Evolutionary conservation across 495 filamentous ascomycete species (phyloP).

Genomic region (Margaritispora aquatica): DNA sequence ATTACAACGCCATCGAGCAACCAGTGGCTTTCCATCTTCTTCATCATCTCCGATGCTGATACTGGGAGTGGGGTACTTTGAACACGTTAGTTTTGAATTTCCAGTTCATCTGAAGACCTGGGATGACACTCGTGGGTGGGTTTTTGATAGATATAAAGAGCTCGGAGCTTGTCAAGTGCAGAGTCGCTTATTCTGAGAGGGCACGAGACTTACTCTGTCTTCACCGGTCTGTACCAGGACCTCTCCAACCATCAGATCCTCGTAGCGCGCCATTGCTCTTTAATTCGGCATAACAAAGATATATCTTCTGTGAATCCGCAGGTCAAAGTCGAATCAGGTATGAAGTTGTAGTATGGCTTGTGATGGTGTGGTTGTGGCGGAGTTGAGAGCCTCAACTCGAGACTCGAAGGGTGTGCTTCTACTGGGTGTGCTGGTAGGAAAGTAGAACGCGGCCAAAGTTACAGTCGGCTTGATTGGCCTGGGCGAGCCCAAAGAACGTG

Average conservation of each 20-base stretch:
- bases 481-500: background rate
- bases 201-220: slow-evolving; percentile 5
- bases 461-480: background rate
- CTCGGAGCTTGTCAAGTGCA: background rate
- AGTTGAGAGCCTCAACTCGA: too few species aligned
- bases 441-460: background rate
- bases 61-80: background rate
- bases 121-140: too few species aligned
- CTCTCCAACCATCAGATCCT: background rate
- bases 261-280: background rate
- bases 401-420: too few species aligned
- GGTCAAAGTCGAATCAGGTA: background rate
- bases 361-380: background rate
- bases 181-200: background rate
- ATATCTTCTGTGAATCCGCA: background rate
- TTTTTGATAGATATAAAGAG: too few species aligned
- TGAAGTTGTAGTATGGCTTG: background rate
- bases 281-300: background rate
- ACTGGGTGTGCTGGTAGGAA: too few species aligned
- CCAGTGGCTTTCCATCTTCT: background rate
- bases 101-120: too few species aligned
- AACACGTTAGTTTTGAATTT: background rate
- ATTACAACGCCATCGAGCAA: slow-evolving; percentile 37
- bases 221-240: background rate
- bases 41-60: background rate